Percentiles rank a stretch among this genome's conserved stretches.
Evolutionary conservation across 345 rosid species (phyloP).

Genomic region (Citrus unshiu): DNA sequence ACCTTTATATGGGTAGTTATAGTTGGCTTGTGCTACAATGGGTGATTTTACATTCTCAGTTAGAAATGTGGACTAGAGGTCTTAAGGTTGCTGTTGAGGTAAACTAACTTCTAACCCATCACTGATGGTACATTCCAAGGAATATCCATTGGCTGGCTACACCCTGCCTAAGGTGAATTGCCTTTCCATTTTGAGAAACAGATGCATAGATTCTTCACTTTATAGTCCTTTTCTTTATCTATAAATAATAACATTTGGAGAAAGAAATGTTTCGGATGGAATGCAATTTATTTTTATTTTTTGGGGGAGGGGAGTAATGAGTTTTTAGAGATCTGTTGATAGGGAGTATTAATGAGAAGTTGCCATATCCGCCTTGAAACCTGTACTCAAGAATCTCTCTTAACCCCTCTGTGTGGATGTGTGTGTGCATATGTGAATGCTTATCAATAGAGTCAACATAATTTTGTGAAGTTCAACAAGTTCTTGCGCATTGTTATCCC

Average conservation of each 20-base stretch:
- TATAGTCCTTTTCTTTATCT: neutral
- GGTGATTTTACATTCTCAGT: neutral
- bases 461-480: neutral
- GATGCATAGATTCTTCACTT: neutral
- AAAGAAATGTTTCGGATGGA: neutral
- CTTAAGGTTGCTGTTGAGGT: neutral
- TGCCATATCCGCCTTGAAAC: neutral
- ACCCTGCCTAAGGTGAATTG: neutral
- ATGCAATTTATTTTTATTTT: too few relatives aligned
- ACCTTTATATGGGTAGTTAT: neutral
- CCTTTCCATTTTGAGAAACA: neutral
- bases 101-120: neutral
- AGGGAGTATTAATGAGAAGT: neutral
- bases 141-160: neutral
- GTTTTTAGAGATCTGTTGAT: neutral
- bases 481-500: neutral
- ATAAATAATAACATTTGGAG: neutral
- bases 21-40: neutral
- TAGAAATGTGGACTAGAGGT: neutral
- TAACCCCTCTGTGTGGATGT: neutral
- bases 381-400: neutral
- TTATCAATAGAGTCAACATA: neutral
- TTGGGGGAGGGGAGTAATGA: neutral
- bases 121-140: too few relatives aligned
- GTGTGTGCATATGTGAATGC: neutral